These are phyloP conservation scores for Isoetes taiwanensis DNA, from an alignment of 75 land plant species.

Conservation along the genomic window DNA sequence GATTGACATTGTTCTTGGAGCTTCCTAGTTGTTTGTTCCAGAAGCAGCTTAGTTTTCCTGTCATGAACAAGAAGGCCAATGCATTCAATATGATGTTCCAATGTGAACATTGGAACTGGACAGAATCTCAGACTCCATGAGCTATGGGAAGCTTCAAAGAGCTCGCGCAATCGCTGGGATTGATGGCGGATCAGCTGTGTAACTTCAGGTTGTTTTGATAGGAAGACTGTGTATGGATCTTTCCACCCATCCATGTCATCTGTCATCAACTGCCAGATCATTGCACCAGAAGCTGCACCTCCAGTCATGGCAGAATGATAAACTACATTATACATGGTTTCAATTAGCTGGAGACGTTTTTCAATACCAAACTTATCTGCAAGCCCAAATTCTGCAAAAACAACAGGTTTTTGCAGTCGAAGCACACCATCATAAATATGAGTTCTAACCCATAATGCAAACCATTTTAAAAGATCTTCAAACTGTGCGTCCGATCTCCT, in stretches of 20 bases:
- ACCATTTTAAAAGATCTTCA: not conserved
- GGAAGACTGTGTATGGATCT: conserved; percentile 59
- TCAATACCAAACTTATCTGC: conserved; percentile 31
- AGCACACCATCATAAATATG: conserved; percentile 72
- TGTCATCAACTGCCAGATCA: conserved; percentile 73
- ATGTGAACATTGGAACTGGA: no score
- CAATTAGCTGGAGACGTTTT: conserved; percentile 30
- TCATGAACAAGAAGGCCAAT: no score
- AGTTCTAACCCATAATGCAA: conserved; percentile 34
- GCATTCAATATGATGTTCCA: no score
- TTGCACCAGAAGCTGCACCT: conserved; percentile 59
- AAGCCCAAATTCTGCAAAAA: conserved; percentile 80
- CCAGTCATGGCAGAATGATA: conserved; percentile 46
- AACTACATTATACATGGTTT: conserved; percentile 32
- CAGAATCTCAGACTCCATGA: no score
- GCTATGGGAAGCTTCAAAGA: no score
- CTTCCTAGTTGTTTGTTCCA: no score
- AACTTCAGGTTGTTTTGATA: conserved; percentile 10
- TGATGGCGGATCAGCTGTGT: not conserved
- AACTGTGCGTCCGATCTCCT: not conserved
- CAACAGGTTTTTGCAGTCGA: conserved; percentile 57
- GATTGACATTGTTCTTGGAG: no score
- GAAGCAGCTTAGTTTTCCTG: no score
- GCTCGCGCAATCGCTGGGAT: not conserved
- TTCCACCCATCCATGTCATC: conserved; percentile 50